phyloP scores from a whole-genome alignment of 345 rosid species.

The Streptanthus diversifolius region DNA sequence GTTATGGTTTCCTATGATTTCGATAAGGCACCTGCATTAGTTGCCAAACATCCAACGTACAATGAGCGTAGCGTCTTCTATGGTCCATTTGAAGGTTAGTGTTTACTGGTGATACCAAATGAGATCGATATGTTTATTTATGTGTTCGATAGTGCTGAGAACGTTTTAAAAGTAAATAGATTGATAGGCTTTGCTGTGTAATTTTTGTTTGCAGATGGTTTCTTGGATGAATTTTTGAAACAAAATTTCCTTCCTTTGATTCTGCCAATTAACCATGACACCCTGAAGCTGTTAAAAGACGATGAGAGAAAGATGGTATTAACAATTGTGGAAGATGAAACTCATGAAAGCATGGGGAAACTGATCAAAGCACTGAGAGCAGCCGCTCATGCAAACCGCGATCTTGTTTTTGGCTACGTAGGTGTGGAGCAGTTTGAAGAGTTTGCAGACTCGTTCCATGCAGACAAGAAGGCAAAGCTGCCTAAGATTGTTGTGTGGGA shows the following conservation, averaged over 20 bases:
- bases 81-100: conserved; percentile 93
- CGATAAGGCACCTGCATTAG: conserved; percentile 79
- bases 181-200: conserved; percentile 7
- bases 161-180: not conserved
- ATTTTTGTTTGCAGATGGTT: conserved; percentile 51
- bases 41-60: conserved; percentile 59
- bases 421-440: conserved; percentile 79
- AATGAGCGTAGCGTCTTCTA: conserved; percentile 65
- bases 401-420: conserved; percentile 81
- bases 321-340: conserved; percentile 72
- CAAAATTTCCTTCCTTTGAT: conserved; percentile 76
- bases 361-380: conserved; percentile 68
- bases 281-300: conserved; percentile 72
- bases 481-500: conserved; percentile 90
- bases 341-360: conserved; percentile 53
- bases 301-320: conserved; percentile 81
- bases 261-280: conserved; percentile 73
- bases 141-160: not conserved
- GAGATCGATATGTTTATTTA: not conserved
- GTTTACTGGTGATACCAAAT: not conserved
- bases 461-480: conserved; percentile 47
- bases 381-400: conserved; percentile 90
- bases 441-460: conserved; percentile 71
- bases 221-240: conserved; percentile 71
- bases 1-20: conserved; percentile 61